phyloP scores from a whole-genome alignment of 73 alveolate species.

The Paramecium primaurelia region DNA sequence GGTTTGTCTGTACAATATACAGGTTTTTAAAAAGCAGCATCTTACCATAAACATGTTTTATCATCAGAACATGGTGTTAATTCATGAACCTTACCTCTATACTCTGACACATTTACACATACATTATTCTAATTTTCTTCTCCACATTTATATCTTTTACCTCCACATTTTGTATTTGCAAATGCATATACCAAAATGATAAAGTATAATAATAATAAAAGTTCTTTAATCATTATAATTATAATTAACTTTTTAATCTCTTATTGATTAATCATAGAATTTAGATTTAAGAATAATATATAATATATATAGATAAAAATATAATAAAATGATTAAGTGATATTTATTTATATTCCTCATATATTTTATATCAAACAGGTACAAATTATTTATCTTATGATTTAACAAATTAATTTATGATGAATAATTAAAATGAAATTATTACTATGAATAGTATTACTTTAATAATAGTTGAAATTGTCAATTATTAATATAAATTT shows the following conservation, averaged over 20 bases:
- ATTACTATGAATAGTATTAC: not conserved
- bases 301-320: too few species aligned
- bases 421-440: not conserved
- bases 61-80: conserved; percentile 26
- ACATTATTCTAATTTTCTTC: not conserved
- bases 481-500: not conserved
- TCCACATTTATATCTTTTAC: conserved; percentile 31
- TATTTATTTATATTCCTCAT: not conserved
- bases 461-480: not conserved
- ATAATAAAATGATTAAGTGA: not conserved
- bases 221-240: not conserved
- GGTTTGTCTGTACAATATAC: conserved; percentile 23
- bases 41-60: conserved; percentile 3
- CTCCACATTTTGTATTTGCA: not conserved
- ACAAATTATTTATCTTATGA: not conserved
- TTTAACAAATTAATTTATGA: not conserved
- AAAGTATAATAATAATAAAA: not conserved
- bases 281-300: too few species aligned
- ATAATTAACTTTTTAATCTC: too few species aligned
- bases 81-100: conserved; percentile 57
- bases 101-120: conserved; percentile 30
- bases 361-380: not conserved
- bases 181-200: not conserved
- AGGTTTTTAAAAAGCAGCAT: conserved; percentile 4
- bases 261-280: too few species aligned